These are phyloP conservation scores for Coniosporium apollinis DNA, from an alignment of 495 filamentous ascomycete species.

Conservation along the genomic window DNA sequence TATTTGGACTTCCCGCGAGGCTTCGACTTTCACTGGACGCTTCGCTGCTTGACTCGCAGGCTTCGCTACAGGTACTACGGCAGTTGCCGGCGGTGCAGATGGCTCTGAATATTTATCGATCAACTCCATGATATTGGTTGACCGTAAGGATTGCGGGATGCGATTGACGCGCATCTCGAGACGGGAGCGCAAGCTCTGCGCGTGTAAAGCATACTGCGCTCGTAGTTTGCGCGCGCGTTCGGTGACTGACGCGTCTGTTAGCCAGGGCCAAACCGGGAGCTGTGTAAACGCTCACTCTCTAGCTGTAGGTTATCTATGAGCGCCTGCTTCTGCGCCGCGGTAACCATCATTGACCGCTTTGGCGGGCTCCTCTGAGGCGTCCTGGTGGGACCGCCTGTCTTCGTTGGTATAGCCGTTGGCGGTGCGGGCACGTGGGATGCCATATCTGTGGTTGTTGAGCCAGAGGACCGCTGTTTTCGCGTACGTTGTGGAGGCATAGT, in stretches of 20 bases:
- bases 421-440: not conserved
- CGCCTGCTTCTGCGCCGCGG: conserved; percentile 66
- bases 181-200: conserved; percentile 64
- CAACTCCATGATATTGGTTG: conserved; percentile 70
- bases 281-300: conserved; percentile 48
- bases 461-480: conserved; percentile 2
- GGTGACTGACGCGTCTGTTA: conserved; percentile 45
- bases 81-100: conserved; percentile 1
- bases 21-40: conserved; percentile 7
- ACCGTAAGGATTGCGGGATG: conserved; percentile 65
- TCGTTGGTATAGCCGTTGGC: conserved; percentile 12
- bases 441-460: not conserved
- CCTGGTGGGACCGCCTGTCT: conserved; percentile 21
- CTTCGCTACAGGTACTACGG: conserved; percentile 1
- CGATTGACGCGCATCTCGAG: conserved; percentile 92
- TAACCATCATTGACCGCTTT: conserved; percentile 46
- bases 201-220: conserved; percentile 76
- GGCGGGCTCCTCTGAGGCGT: conserved; percentile 38
- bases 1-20: conserved; percentile 35
- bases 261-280: not conserved
- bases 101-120: conserved; percentile 34
- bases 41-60: conserved; percentile 6
- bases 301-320: conserved; percentile 85
- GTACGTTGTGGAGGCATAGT: conserved; percentile 3
- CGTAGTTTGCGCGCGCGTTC: conserved; percentile 83